Base-by-base conservation (phyloP, 176 grass and related monocot species). In the Oryza rufipogon region DNA sequence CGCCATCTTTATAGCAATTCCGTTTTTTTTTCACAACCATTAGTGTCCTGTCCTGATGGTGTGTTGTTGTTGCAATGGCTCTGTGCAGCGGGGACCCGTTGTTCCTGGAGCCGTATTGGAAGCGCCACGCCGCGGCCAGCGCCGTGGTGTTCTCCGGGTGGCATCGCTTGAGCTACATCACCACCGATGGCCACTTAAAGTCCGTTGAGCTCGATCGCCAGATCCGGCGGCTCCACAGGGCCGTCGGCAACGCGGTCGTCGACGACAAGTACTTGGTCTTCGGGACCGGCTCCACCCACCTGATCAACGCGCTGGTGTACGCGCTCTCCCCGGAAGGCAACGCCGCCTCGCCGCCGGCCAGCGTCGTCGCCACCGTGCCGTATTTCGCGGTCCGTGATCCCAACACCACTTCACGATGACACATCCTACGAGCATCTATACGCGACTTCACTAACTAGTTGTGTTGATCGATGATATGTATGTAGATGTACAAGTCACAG, bases 61-160 rank as follows among this genome's bases (percentile, higher is more conserved):
- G 39, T 41, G 39, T 1, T 41, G 39, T 7, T 41, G 39, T 41
- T 41, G 47, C 47, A 49, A 49, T 20, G 52, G 17, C 20, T 69
- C 42, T 11, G 23, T 44, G 36, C 81, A 95, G 95, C 26, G 91
- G 85, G 17, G 70, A 93, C 89, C 92, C 90, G 15, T 17, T 95
- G 81, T 97, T 97, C 79, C 51, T 98, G 87, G 91, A 95, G 85
- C 91, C 95, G 2, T 95, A 91, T 76, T 93, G 95, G 95, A 74
- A 65, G 82, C 87, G 28, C 17, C 95, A 98, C 49, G 87, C 91
- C 19, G 81, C 77, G 13, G 68, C 61, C 60, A 83, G 91, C 68
- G 85, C 89, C 23, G 87, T 98, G 45, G 75, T 98, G 6, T 2
- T 98, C 14, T 90, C 92, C 12, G 95, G 91, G 39, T 95, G 92